A percentile compares a stretch with the other conserved stretches of the same genome.
Conservation (phyloP, 2,329 filamentous ascomycete genomes). For the Chaetomiaceae sp. region DNA sequence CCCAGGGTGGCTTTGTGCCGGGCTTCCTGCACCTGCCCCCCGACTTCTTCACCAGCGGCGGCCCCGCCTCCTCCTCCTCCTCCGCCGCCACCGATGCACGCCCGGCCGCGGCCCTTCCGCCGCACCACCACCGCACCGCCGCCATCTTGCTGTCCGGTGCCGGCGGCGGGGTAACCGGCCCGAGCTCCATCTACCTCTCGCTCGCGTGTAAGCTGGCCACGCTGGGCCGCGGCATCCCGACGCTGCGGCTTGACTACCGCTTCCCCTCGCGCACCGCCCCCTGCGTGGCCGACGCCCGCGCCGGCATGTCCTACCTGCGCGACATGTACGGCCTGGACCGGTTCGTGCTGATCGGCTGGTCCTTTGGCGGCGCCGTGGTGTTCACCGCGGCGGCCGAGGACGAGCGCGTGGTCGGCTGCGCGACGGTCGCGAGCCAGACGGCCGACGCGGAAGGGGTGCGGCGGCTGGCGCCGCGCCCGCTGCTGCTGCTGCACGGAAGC, state of each 20-base stretch:
- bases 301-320: slow-evolving; percentile 32
- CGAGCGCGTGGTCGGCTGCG: slow-evolving; percentile 27
- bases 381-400: slow-evolving; percentile 32
- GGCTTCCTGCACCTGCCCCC: slow-evolving; percentile 30
- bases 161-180: slow-evolving; percentile 19
- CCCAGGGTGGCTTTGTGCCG: slow-evolving; percentile 20
- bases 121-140: slow-evolving; percentile 17
- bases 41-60: slow-evolving; percentile 20
- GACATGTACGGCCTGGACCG: slow-evolving; percentile 26
- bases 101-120: not conserved
- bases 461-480: slow-evolving; percentile 29
- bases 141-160: slow-evolving; percentile 24
- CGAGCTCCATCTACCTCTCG: slow-evolving; percentile 35
- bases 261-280: slow-evolving; percentile 22
- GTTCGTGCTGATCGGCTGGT: slow-evolving; percentile 39
- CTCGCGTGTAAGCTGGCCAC: slow-evolving; percentile 35
- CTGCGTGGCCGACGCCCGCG: slow-evolving; percentile 32
- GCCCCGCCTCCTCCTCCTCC: not conserved
- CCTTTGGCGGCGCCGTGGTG: slow-evolving; percentile 37
- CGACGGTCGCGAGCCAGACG: slow-evolving; percentile 36
- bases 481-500: slow-evolving; percentile 35
- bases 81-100: slow-evolving; percentile 24
- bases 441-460: slow-evolving; percentile 30
- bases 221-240: slow-evolving; percentile 30
- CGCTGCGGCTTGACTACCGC: slow-evolving; percentile 36